phyloP scores from a whole-genome alignment of 2,329 filamentous ascomycete species.

The Diplocarpon rosae region DNA sequence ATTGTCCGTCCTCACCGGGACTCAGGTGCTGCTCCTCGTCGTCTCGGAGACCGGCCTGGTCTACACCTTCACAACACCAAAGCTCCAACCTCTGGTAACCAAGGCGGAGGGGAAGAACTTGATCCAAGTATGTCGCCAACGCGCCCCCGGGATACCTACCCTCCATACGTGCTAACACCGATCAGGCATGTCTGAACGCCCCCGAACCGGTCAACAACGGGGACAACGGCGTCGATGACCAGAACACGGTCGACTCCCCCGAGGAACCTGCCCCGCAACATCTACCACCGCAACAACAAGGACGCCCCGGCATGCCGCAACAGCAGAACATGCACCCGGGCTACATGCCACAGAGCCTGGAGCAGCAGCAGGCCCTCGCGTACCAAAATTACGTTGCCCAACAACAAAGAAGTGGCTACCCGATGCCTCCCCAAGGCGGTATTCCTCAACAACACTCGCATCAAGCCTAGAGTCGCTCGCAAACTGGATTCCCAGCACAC shows the following conservation, averaged over 20 bases:
- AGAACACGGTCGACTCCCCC: slow-evolving; percentile 74
- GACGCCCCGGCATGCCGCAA: slow-evolving; percentile 52
- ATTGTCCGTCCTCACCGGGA: slow-evolving; percentile 91
- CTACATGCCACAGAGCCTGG: slow-evolving; percentile 46
- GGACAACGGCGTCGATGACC: slow-evolving; percentile 70
- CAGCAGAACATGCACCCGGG: slow-evolving; percentile 50
- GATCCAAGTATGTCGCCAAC: slow-evolving; percentile 60
- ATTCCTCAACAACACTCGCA: slow-evolving; percentile 78
- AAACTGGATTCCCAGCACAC: slow-evolving; percentile 19
- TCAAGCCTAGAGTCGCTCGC: slow-evolving; percentile 53
- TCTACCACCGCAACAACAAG: slow-evolving; percentile 48
- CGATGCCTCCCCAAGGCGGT: slow-evolving; percentile 65
- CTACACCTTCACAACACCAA: slow-evolving; percentile 97
- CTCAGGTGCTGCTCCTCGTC: slow-evolving; percentile 90
- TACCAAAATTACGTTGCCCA: slow-evolving; percentile 77
- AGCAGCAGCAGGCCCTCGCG: slow-evolving; percentile 68
- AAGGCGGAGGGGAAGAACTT: slow-evolving; percentile 99
- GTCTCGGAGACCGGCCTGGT: slow-evolving; percentile 96
- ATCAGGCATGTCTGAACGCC: slow-evolving; percentile 86
- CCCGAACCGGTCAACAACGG: slow-evolving; percentile 76
- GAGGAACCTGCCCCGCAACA: slow-evolving; percentile 76
- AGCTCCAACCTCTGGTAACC: slow-evolving; percentile 93
- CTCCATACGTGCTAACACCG: slow-evolving; percentile 30
- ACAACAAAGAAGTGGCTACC: slow-evolving; percentile 62
- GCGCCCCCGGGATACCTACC: too few relatives aligned